These are phyloP conservation scores for Mycena sanguinolenta DNA, from an alignment of 768 basidiomycete species.

Conservation along the genomic window DNA sequence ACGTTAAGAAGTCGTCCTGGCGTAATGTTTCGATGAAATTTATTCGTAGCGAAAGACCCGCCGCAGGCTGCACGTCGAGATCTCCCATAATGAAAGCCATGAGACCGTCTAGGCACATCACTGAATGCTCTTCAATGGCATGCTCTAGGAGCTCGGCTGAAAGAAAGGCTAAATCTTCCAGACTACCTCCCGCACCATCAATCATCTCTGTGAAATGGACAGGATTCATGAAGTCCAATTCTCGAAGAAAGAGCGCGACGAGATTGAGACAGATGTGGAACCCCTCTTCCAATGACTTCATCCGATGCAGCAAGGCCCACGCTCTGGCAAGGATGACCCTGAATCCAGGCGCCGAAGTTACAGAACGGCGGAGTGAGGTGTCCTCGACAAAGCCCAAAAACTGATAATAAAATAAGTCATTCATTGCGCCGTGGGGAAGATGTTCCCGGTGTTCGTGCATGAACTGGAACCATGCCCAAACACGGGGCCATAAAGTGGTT, in stretches of 20 bases:
- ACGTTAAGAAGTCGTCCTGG: not conserved
- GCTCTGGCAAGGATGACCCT: not conserved
- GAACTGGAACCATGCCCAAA: not conserved
- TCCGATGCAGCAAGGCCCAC: not conserved
- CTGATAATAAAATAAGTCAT: not conserved
- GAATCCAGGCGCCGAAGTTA: not conserved
- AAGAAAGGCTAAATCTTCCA: not conserved
- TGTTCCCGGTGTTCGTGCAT: not conserved
- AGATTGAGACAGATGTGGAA: not conserved
- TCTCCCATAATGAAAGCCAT: not conserved
- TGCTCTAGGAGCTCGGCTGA: no score
- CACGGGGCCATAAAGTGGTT: not conserved
- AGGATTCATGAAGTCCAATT: not conserved
- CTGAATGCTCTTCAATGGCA: no score
- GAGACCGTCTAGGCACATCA: not conserved
- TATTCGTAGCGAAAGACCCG: no score
- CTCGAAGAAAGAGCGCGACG: not conserved
- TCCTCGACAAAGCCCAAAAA: not conserved
- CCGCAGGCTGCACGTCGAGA: no score
- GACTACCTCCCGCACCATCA: conserved; percentile 1
- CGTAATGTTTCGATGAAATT: not conserved
- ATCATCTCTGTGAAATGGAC: not conserved
- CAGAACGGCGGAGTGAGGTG: not conserved
- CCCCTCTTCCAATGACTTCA: not conserved
- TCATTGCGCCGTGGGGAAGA: not conserved